These are phyloP conservation scores for Dryadomyces quercivorus DNA, from an alignment of 2,329 filamentous ascomycete genomes.

Conservation along the genomic window DNA sequence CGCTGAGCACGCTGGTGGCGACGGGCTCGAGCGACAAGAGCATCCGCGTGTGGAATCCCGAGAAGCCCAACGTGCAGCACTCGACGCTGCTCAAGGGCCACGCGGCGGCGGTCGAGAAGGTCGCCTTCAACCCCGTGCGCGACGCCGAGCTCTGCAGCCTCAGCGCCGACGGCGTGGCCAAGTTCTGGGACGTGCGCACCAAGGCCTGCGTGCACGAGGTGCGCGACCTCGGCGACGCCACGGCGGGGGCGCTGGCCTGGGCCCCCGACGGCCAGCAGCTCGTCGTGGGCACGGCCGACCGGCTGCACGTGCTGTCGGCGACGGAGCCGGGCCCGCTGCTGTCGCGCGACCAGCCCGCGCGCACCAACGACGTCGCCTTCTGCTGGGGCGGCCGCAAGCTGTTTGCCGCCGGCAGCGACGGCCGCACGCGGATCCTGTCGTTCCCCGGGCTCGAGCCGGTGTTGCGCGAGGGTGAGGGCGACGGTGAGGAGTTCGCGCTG, in stretches of 20 bases:
- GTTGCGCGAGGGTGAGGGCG: conserved; percentile 28
- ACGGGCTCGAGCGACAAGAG: conserved; percentile 63
- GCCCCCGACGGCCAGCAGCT: conserved; percentile 57
- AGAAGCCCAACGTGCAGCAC: conserved; percentile 59
- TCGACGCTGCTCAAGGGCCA: conserved; percentile 66
- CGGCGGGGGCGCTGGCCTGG: conserved; percentile 53
- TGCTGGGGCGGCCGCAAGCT: conserved; percentile 61
- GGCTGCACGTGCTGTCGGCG: conserved; percentile 50
- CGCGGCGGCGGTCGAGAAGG: conserved; percentile 54
- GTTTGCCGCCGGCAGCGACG: conserved; percentile 59
- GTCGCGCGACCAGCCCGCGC: conserved; percentile 46
- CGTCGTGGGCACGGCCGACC: conserved; percentile 52
- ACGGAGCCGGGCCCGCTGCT: conserved; percentile 41
- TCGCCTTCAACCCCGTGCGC: conserved; percentile 66
- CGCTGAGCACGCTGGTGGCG: conserved; percentile 69
- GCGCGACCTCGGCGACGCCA: conserved; percentile 52
- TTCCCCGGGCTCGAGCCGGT: conserved; percentile 52
- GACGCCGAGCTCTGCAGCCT: conserved; percentile 68
- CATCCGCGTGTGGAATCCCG: conserved; percentile 71
- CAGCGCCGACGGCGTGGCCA: conserved; percentile 60
- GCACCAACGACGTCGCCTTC: conserved; percentile 64
- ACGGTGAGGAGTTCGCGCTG: conserved; percentile 43
- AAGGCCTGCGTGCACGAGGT: conserved; percentile 60
- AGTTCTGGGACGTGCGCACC: conserved; percentile 70
- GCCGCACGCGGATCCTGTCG: conserved; percentile 56